Conservation (phyloP, 106 monocot species). For the Platanthera guangdongensis region DNA sequence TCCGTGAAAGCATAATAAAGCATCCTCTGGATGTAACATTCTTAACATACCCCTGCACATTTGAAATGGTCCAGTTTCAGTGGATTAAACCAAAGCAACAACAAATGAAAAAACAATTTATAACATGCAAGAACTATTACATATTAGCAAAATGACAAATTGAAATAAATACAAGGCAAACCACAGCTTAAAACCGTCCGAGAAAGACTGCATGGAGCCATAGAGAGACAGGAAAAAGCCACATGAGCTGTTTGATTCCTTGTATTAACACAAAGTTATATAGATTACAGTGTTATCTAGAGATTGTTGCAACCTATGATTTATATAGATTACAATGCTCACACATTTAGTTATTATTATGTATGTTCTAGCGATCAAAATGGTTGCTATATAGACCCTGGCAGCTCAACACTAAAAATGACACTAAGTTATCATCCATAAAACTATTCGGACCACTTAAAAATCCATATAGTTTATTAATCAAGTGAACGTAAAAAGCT, state of each 20-base stretch:
- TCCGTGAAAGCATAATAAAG: slow-evolving; percentile 80
- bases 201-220: neutral
- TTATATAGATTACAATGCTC: neutral
- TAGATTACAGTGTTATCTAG: neutral
- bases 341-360: neutral
- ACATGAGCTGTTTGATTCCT: neutral
- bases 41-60: slow-evolving; percentile 82
- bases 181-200: neutral
- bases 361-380: neutral
- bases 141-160: neutral
- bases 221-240: neutral
- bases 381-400: neutral
- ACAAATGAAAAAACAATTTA: too few relatives aligned
- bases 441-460: too few relatives aligned
- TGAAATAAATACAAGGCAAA: neutral
- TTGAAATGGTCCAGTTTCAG: neutral
- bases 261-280: neutral
- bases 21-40: slow-evolving; percentile 78
- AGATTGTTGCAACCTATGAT: neutral
- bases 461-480: neutral
- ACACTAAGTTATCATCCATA: too few relatives aligned
- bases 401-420: neutral
- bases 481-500: neutral
- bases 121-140: neutral
- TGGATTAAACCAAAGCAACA: neutral